These are phyloP conservation scores for Emergomyces pasteurianus DNA, from an alignment of 2,329 filamentous ascomycete genomes.

Conservation along the genomic window DNA sequence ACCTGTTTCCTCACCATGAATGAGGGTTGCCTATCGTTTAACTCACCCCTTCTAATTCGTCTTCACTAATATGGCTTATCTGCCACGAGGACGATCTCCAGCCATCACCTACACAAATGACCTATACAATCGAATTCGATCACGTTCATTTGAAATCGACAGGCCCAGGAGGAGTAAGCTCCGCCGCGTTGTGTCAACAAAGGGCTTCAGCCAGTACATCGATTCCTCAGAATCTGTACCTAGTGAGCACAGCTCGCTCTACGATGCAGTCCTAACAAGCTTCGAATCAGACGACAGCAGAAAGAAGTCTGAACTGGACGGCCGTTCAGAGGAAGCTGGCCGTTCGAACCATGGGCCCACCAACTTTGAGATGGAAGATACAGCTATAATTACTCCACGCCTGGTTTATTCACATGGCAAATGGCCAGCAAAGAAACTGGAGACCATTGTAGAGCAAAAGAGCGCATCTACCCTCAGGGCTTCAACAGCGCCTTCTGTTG, in stretches of 20 bases:
- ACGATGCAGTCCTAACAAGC: constrained; percentile 23
- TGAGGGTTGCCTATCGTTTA: constrained; percentile 6
- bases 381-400: background rate
- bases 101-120: background rate
- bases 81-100: background rate
- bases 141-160: constrained; percentile 3
- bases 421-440: constrained; percentile 14
- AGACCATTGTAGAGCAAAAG: constrained; percentile 19
- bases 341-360: background rate
- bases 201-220: constrained; percentile 12
- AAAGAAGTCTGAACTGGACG: constrained; percentile 5
- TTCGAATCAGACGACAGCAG: constrained; percentile 16
- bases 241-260: constrained; percentile 28
- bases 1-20: background rate
- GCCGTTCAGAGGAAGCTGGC: constrained; percentile 22
- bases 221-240: constrained; percentile 21
- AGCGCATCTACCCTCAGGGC: constrained; percentile 14
- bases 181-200: constrained; percentile 13
- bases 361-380: background rate
- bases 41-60: background rate
- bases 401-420: constrained; percentile 8
- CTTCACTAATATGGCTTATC: background rate
- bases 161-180: constrained; percentile 5
- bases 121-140: background rate
- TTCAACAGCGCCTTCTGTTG: constrained; percentile 8